Evolutionary conservation across 805 yeast species (phyloP).

Genomic region (Ogataea nakhonphanomensis): DNA sequence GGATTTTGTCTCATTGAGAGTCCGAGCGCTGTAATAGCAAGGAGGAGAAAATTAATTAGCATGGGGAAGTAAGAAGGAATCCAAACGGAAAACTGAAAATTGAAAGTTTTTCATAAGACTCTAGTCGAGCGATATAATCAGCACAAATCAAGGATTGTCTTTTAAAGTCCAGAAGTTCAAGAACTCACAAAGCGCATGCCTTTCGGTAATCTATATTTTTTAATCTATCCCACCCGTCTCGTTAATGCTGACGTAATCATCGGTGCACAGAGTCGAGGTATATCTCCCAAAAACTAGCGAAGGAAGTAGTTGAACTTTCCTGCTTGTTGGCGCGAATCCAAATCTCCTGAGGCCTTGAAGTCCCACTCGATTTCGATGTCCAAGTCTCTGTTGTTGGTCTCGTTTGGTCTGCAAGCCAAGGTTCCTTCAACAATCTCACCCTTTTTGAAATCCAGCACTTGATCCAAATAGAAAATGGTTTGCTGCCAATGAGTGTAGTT

Average conservation of each 20-base stretch:
- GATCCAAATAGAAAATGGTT: slow-evolving; percentile 85
- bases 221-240: not conserved
- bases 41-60: not conserved
- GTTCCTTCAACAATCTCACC: slow-evolving; percentile 76
- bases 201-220: not conserved
- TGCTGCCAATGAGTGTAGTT: slow-evolving; percentile 99
- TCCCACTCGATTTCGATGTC: slow-evolving; percentile 73
- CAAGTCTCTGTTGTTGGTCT: slow-evolving; percentile 78
- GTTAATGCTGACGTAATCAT: not conserved
- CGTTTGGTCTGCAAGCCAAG: slow-evolving; percentile 74
- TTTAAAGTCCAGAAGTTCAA: too few species aligned
- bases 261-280: not conserved
- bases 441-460: slow-evolving; percentile 68
- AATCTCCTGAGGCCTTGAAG: slow-evolving; percentile 38
- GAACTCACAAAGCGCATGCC: not conserved
- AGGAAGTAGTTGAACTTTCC: slow-evolving; percentile 68
- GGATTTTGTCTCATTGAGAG: not conserved
- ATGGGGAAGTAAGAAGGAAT: not conserved
- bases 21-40: not conserved
- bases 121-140: too few species aligned
- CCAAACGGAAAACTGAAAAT: too few species aligned
- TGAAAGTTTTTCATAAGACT: too few species aligned
- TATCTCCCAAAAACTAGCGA: slow-evolving; percentile 59
- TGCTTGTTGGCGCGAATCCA: slow-evolving; percentile 45
- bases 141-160: too few species aligned